These are phyloP conservation scores for Leccinum griseonigrum DNA, from an alignment of 1,284 basidiomycete genomes.

Conservation along the genomic window DNA sequence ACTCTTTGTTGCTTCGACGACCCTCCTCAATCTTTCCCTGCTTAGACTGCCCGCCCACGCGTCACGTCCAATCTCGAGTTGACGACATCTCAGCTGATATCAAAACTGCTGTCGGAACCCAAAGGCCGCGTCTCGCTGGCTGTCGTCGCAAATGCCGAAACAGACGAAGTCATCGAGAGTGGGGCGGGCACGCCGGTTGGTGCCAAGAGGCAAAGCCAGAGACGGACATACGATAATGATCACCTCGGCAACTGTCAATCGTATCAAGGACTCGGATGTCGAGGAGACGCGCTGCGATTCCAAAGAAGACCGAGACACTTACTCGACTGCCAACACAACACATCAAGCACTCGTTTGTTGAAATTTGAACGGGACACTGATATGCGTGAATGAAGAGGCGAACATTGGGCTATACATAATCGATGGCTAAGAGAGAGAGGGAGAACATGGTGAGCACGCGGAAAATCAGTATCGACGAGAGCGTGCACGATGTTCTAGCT, in stretches of 20 bases:
- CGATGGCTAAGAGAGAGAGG: no score
- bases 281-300: conserved; percentile 58
- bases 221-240: conserved; percentile 63
- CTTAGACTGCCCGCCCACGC: conserved; percentile 60
- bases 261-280: conserved; percentile 51
- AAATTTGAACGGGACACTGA: no score
- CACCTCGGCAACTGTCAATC: conserved; percentile 57
- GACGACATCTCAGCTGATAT: conserved; percentile 23
- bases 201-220: conserved; percentile 59
- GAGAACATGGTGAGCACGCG: no score
- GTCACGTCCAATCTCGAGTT: conserved; percentile 60
- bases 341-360: no score
- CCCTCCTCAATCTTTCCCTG: background rate
- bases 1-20: background rate
- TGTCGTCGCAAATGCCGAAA: conserved; percentile 52
- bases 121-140: conserved; percentile 55
- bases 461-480: no score
- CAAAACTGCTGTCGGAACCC: conserved; percentile 34
- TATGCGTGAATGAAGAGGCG: no score
- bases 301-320: conserved; percentile 57
- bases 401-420: no score
- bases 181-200: conserved; percentile 9
- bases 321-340: conserved; percentile 58
- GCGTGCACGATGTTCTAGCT: no score
- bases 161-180: conserved; percentile 48